These are phyloP conservation scores for Marsdenia floribunda DNA, from an alignment of 257 asterid species.

Conservation along the genomic window DNA sequence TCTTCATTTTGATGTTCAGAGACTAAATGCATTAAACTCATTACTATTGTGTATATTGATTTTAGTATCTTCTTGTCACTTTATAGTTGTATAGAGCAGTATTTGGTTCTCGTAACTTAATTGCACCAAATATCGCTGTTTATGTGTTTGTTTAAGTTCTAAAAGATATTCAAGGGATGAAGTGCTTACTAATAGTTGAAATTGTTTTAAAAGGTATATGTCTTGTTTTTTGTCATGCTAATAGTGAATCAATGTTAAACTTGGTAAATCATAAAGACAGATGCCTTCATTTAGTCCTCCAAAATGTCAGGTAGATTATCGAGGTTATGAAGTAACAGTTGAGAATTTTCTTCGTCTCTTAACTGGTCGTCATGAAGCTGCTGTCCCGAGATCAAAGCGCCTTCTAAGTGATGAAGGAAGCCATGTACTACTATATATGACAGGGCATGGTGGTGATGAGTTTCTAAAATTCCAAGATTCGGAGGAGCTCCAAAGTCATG, in stretches of 20 bases:
- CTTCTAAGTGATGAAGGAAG: conserved; percentile 99
- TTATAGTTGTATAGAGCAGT: neutral
- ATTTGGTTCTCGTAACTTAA: neutral
- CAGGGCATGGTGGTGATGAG: conserved; percentile 99
- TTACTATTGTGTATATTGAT: neutral
- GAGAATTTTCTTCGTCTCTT: conserved; percentile 79
- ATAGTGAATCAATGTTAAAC: neutral
- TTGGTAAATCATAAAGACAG: neutral
- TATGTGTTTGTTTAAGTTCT: neutral
- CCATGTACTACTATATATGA: conserved; percentile 91
- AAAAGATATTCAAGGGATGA: neutral
- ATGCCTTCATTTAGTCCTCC: neutral
- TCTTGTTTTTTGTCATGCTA: neutral
- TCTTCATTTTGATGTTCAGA: neutral
- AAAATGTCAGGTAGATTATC: conserved; percentile 76
- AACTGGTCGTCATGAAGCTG: conserved; percentile 91
- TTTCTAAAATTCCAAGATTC: conserved; percentile 97
- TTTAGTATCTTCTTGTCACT: neutral
- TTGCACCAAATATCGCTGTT: neutral
- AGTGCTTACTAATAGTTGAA: neutral
- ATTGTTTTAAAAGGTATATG: neutral
- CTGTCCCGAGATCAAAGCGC: conserved; percentile 94
- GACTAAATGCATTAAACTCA: neutral
- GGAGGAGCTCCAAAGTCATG: conserved; percentile 99
- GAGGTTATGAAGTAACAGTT: conserved; percentile 97